Evolutionary conservation across 768 basidiomycete species (phyloP), one percentile per base, ranked within the genome.

Genomic region (Coprinellus micaceus): DNA sequence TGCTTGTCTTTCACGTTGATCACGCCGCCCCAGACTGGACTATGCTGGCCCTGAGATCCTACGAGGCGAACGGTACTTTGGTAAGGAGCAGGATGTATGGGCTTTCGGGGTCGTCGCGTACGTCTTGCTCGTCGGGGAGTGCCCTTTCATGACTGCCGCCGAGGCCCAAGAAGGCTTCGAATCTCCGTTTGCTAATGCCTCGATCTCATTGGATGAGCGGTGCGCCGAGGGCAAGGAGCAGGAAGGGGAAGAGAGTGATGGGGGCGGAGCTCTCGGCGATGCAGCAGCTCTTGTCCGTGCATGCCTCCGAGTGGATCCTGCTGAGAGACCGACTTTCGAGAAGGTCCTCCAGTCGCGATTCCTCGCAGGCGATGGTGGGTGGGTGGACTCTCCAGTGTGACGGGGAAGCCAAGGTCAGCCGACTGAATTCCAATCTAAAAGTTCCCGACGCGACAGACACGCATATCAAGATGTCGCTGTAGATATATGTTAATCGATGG

Each of bases 1-100:
- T 48, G n/a, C n/a, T n/a, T n/a, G n/a, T n/a, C n/a, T n/a, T n/a
- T n/a, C n/a, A n/a, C n/a, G n/a, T n/a, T n/a, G n/a, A n/a, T n/a
- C 61, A 60, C 56, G 40, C 43, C 58, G 49, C 56, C 52, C 51
- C 59, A 93, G 91, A 17, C 75, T 94, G 63, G 94, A 96, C 69
- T 98, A 98, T 67, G 96, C 96, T 15, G 92, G 91, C 9, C 97
- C 96, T 37, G 96, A 99, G 70, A 98, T 99, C 55, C 73, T 99
- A 28, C 86, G 93, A 17, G 96, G 96, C 2, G 94, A 97, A 67
- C 83, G 91, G 49, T 99, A 99, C 69, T 82, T 89, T 60, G 97
- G 96, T 33, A 95, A 94, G 66, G 94, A 96, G 67, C 95, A 98
- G 71, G 96, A 99, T 63, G 90, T 98, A 2, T 99, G 96, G 95